Conservation (phyloP, 73 alveolate species). For the Paramecium caudatum region DNA sequence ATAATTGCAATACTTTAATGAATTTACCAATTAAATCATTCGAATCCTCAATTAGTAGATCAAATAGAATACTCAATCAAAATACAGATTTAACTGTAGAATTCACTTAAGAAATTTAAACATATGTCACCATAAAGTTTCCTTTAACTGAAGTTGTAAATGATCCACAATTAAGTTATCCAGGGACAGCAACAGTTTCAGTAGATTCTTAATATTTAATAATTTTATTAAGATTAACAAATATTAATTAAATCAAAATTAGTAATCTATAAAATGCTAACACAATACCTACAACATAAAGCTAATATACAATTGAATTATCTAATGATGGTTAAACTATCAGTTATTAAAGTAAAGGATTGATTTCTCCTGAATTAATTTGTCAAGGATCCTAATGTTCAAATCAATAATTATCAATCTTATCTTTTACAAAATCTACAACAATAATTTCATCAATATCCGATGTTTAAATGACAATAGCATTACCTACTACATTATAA, state of each 20-base stretch:
- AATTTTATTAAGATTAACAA: neutral
- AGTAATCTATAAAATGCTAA: constrained; percentile 3
- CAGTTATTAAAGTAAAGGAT: neutral
- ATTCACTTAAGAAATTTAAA: neutral
- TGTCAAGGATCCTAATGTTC: constrained; percentile 35
- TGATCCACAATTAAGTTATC: constrained; percentile 1
- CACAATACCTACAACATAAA: neutral
- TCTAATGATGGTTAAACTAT: neutral
- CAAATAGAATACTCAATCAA: neutral
- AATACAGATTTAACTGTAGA: constrained; percentile 5
- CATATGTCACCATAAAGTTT: neutral
- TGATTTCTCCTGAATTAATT: neutral
- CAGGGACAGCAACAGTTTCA: neutral
- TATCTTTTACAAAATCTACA: neutral
- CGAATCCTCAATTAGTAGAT: neutral
- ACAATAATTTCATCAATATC: neutral
- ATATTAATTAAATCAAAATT: no score
- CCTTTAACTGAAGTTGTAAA: neutral
- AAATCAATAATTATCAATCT: neutral
- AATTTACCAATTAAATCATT: neutral
- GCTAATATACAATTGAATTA: neutral
- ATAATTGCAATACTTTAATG: neutral
- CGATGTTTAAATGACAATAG: neutral
- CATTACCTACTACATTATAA: neutral
- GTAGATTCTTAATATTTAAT: neutral